phyloP scores from a whole-genome alignment of 441 rosid genomes.

The Bocquillonia castaneifolia region DNA sequence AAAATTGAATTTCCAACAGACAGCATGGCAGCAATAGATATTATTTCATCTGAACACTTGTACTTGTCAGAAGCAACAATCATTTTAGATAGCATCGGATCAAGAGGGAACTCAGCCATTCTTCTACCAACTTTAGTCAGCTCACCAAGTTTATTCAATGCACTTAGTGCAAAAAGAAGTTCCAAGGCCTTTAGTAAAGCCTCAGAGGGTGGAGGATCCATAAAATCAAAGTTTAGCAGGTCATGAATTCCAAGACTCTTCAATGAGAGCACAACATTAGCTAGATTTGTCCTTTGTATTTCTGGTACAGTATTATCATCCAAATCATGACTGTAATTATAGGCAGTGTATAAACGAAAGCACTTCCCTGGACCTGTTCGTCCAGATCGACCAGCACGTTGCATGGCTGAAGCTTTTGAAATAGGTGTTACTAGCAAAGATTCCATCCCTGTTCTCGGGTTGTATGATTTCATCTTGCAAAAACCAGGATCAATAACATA shows the following conservation, averaged over 20 bases:
- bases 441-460: conserved; percentile 99
- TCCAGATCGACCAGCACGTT: conserved; percentile 95
- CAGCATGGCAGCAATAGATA: conserved; percentile 91
- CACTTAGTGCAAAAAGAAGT: conserved; percentile 81
- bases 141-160: conserved; percentile 84
- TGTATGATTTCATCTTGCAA: conserved; percentile 92
- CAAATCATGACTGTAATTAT: conserved; percentile 75
- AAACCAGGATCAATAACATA: conserved; percentile 96
- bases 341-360: conserved; percentile 78
- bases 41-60: conserved; percentile 89
- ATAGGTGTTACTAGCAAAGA: conserved; percentile 84
- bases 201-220: conserved; percentile 98
- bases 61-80: conserved; percentile 91
- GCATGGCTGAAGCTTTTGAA: conserved; percentile 98
- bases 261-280: conserved; percentile 82
- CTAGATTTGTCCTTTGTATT: conserved; percentile 91
- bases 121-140: conserved; percentile 91
- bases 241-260: conserved; percentile 99
- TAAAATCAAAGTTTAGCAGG: conserved; percentile 84
- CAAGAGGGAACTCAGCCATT: conserved; percentile 97
- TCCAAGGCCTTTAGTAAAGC: conserved; percentile 90
- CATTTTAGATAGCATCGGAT: conserved; percentile 92
- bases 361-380: conserved; percentile 96
- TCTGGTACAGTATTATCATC: conserved; percentile 91
- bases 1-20: conserved; percentile 90